These are phyloP conservation scores for Suillus decipiens DNA, from an alignment of 768 basidiomycete species.

Conservation along the genomic window DNA sequence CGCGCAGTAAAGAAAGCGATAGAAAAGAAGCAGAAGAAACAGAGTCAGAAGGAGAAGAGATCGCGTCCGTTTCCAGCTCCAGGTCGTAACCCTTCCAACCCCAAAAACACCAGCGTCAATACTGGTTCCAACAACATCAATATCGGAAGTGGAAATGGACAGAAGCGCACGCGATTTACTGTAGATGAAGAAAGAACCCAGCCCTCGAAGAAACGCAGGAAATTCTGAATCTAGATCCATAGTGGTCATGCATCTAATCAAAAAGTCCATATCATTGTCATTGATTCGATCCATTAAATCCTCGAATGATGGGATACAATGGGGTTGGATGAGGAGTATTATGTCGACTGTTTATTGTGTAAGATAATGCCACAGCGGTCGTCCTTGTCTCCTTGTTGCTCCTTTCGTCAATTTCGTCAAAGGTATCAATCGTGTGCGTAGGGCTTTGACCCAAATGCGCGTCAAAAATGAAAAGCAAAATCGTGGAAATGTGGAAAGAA, in stretches of 20 bases:
- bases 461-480: constrained; percentile 9
- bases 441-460: constrained; percentile 1
- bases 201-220: constrained; percentile 26
- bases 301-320: constrained; percentile 4
- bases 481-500: constrained; percentile 2
- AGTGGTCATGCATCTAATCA: neutral
- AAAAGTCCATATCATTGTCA: neutral
- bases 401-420: constrained; percentile 5
- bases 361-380: neutral
- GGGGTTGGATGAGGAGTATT: constrained; percentile 1
- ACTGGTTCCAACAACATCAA: neutral
- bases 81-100: neutral
- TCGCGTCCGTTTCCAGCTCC: constrained; percentile 61
- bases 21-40: constrained; percentile 87
- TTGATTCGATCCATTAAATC: neutral
- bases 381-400: neutral
- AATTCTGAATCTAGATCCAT: constrained; percentile 6
- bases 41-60: constrained; percentile 87
- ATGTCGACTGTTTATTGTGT: constrained; percentile 2
- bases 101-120: neutral
- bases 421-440: constrained; percentile 2
- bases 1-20: constrained; percentile 84
- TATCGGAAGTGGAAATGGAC: constrained; percentile 12
- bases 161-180: constrained; percentile 16
- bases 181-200: constrained; percentile 14